Conservation (phyloP, 2,329 filamentous ascomycete species). For the Tolypocladium tropicale region DNA sequence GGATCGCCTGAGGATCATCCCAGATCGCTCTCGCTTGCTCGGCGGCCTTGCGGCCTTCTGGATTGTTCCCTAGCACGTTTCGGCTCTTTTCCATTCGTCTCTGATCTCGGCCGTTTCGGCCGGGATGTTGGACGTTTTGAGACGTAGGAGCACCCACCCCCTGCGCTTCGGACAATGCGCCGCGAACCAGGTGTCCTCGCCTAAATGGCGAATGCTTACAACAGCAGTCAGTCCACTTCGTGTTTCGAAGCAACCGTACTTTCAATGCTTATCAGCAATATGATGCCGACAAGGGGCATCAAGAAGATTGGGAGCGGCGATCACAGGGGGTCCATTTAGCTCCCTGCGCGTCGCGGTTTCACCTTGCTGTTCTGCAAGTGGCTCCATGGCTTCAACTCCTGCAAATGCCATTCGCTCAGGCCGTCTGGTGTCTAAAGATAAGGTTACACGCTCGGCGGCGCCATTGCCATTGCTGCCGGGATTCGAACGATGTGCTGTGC, state of each 20-base stretch:
- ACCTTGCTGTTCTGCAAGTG: not conserved
- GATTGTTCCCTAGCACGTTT: not conserved
- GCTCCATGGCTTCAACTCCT: not conserved
- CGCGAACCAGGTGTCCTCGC: not conserved
- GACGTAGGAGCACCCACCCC: not conserved
- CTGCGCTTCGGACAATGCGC: not conserved
- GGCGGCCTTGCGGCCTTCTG: not conserved
- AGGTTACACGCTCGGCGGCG: not conserved
- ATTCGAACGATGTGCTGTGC: not conserved
- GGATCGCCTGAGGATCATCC: not conserved
- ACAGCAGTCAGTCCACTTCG: not conserved
- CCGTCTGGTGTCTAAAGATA: not conserved
- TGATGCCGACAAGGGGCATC: not conserved
- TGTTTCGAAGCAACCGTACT: not conserved
- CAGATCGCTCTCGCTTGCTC: not conserved
- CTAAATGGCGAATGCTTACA: too few relatives aligned
- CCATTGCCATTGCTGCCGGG: too few relatives aligned
- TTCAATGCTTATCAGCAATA: not conserved
- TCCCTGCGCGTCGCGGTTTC: not conserved
- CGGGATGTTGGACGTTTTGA: not conserved
- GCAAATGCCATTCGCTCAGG: not conserved
- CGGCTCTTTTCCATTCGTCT: not conserved
- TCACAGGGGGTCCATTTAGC: not conserved
- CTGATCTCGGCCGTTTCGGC: not conserved
- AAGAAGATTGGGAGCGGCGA: not conserved